Conservation (phyloP, 768 basidiomycete genomes). For the Austroboletus eburneus region DNA sequence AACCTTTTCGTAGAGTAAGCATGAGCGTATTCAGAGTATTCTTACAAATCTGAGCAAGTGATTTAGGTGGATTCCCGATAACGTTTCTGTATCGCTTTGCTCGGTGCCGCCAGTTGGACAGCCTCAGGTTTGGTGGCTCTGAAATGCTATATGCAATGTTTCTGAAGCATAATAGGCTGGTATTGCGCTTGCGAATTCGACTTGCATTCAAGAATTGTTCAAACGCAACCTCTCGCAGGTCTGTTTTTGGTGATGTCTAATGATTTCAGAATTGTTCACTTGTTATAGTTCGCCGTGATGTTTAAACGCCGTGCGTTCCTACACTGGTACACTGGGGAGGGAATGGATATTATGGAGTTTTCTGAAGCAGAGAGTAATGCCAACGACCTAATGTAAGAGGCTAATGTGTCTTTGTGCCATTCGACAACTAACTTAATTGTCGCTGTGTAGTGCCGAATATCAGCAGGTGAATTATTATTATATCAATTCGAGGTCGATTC, state of each 20-base stretch:
- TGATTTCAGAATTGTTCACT: slow-evolving; percentile 1
- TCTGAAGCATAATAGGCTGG: slow-evolving; percentile 45
- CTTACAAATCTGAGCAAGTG: slow-evolving; percentile 2
- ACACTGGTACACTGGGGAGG: slow-evolving; percentile 89
- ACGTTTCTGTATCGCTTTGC: slow-evolving; percentile 79
- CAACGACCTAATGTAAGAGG: slow-evolving; percentile 71
- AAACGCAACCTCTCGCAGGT: slow-evolving; percentile 65
- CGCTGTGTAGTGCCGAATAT: slow-evolving; percentile 69
- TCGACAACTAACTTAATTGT: slow-evolving; percentile 7
- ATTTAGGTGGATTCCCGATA: slow-evolving; percentile 83
- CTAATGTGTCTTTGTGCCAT: neutral
- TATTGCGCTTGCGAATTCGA: slow-evolving; percentile 72
- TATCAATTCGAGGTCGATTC: neutral
- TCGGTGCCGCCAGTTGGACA: slow-evolving; percentile 82
- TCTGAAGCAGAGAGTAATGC: slow-evolving; percentile 84
- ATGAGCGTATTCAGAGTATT: neutral
- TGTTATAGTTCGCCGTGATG: slow-evolving; percentile 66
- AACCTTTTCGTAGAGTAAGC: slow-evolving; percentile 74
- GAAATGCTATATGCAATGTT: neutral
- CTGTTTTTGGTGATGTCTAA: slow-evolving; percentile 6
- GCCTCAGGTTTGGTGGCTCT: slow-evolving; percentile 51
- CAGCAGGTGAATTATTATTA: slow-evolving; percentile 55
- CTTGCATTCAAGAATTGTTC: slow-evolving; percentile 83
- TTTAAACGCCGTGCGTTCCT: slow-evolving; percentile 83
- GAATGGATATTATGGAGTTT: slow-evolving; percentile 84